Evolutionary conservation across 1,139 yeast species (phyloP).

Genomic region (Blastobotrys buckinghamii): DNA sequence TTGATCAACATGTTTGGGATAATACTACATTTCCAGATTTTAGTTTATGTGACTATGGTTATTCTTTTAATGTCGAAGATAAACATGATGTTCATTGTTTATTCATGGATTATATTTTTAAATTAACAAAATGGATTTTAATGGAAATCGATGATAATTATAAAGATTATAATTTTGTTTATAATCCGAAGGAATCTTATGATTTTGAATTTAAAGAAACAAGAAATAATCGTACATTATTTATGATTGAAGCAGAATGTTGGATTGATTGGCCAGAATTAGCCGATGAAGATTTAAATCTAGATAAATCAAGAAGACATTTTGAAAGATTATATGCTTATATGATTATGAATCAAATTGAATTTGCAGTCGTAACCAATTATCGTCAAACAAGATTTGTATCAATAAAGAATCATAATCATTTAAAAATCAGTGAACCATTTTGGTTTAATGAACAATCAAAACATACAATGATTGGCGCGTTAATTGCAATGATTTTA

Average conservation of each 20-base stretch:
- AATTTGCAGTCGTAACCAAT: conserved; percentile 10
- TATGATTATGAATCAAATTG: conserved; percentile 11
- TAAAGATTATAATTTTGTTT: not conserved
- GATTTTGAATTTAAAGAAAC: conserved; percentile 8
- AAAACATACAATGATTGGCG: conserved; percentile 13
- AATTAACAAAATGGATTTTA: conserved; percentile 1
- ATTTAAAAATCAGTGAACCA: conserved; percentile 9
- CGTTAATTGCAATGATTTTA: conserved; percentile 10
- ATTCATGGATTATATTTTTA: conserved; percentile 6
- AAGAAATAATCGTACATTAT: not conserved
- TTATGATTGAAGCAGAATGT: conserved; percentile 11
- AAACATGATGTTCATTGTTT: conserved; percentile 10
- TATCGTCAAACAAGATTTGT: conserved; percentile 12
- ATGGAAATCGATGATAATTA: not conserved
- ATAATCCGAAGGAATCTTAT: conserved; percentile 1
- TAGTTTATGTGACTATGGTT: not conserved
- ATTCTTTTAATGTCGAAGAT: conserved; percentile 5
- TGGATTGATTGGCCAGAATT: conserved; percentile 11
- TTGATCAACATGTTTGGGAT: conserved; percentile 6
- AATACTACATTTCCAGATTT: conserved; percentile 1
- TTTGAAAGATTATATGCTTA: conserved; percentile 11
- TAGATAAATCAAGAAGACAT: conserved; percentile 6
- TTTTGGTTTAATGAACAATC: conserved; percentile 9
- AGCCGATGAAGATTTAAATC: not conserved
- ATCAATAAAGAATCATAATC: not conserved